Evolutionary conservation across 148 eudicot genomes (phyloP), one percentile per base, ranked within the genome.

Genomic region (Camellia granthamiana): DNA sequence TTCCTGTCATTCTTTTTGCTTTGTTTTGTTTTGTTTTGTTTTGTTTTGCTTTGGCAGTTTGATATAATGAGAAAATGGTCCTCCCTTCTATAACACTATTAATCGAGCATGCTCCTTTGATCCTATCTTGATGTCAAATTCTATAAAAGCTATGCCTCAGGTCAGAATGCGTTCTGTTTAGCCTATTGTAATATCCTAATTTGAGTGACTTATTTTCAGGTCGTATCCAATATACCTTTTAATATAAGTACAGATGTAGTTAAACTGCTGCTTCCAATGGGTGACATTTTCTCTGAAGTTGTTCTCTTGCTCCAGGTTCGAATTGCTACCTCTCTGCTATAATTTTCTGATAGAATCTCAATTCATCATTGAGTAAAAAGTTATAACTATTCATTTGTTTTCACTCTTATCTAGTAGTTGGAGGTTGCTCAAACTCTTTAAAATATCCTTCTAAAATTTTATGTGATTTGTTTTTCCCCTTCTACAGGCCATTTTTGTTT

Each of bases 231-330:
- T 77, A 86, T 93, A 79, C 99, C 99, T 77, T 95, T 95, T 81
- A 95, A 95, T 90, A 95, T 95, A 65, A 95, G 97, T 84, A 93
- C 97, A 42, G 95, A 93, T 83, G 93, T 92, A 80, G 88, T 95
- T 79, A 91, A 87, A 81, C 88, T 89, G 84, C 97, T 95, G 84
- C 99, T 95, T 89, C 99, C 99, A 19, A 93, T 95, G 97, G 98
- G 99, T 54, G 99, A 95, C 84, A 91, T 93, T 59, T 87, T 95
- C 86, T 93, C 99, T 5, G 92, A 95, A 87, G 97, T 95, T 52
- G 92, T 93, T 82, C 93, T 95, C 12, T 85, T 95, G 80, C 97
- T 95, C 78, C 99, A 95, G 97, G 99, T 95, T 73, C 58, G 78
- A 23, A 59, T 76, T 60, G 2, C 74, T 78, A 12, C 11, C 54